phyloP scores from a whole-genome alignment of 805 yeast species.

The Candida fluviatilis region DNA sequence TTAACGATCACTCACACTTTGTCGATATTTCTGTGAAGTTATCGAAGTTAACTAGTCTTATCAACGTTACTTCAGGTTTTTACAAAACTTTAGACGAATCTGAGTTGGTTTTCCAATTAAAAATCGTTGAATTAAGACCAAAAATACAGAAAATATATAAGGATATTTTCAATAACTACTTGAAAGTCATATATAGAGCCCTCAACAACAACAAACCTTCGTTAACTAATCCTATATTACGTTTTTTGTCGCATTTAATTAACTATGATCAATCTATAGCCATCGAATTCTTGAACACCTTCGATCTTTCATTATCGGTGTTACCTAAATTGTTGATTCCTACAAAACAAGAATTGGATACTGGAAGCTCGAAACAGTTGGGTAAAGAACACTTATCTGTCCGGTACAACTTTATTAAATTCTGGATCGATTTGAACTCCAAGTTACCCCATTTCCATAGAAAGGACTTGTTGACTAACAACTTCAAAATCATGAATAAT shows the following conservation, averaged over 20 bases:
- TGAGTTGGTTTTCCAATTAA: constrained; percentile 5
- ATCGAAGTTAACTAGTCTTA: constrained; percentile 20
- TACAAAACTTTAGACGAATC: not conserved
- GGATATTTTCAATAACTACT: constrained; percentile 50
- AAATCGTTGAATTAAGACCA: constrained; percentile 16
- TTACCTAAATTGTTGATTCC: constrained; percentile 62
- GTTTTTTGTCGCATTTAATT: constrained; percentile 48
- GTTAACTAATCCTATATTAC: constrained; percentile 58
- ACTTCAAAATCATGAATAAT: constrained; percentile 52
- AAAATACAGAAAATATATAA: constrained; percentile 38
- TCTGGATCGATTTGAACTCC: constrained; percentile 54
- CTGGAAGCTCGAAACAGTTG: constrained; percentile 28
- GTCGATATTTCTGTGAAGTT: constrained; percentile 41
- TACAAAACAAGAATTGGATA: constrained; percentile 41
- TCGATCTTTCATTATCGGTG: constrained; percentile 62
- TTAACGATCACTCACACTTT: constrained; percentile 51
- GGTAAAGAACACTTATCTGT: constrained; percentile 36
- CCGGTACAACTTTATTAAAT: constrained; percentile 55
- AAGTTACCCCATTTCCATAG: constrained; percentile 52
- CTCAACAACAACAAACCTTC: constrained; percentile 55
- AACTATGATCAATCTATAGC: constrained; percentile 48
- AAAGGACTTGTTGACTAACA: constrained; percentile 56
- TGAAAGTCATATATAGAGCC: constrained; percentile 65
- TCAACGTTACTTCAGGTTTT: constrained; percentile 7
- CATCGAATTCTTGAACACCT: constrained; percentile 56